Conservation (phyloP, 2,329 filamentous ascomycete species). For the Aspergillus hortae region DNA sequence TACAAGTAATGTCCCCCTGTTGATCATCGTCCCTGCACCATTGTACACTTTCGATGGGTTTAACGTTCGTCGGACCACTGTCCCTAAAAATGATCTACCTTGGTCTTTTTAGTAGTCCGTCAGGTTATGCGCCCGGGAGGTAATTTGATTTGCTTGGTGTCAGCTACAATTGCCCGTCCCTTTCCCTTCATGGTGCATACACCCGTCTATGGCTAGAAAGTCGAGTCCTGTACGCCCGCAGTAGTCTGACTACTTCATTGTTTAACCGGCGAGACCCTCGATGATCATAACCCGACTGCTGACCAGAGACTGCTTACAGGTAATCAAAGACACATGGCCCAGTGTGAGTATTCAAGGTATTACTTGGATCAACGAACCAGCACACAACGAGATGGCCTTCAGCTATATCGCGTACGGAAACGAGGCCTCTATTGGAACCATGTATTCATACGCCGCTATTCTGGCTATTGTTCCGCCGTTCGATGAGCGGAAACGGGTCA, state of each 20-base stretch:
- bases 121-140: too few relatives aligned
- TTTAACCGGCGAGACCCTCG: neutral
- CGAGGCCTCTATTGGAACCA: conserved; percentile 7
- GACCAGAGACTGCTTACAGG: conserved; percentile 1
- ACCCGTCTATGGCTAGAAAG: too few relatives aligned
- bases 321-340: conserved; percentile 8
- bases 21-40: neutral
- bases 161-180: too few relatives aligned
- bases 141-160: neutral
- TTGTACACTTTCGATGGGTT: neutral
- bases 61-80: too few relatives aligned
- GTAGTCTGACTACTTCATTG: neutral
- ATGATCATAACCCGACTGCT: neutral
- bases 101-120: too few relatives aligned
- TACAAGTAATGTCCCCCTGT: neutral
- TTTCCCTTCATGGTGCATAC: too few relatives aligned
- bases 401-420: conserved; percentile 21
- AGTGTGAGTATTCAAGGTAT: conserved; percentile 9
- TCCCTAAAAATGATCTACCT: too few relatives aligned
- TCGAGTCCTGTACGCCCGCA: too few relatives aligned
- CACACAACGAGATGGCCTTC: conserved; percentile 18
- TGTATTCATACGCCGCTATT: conserved; percentile 22
- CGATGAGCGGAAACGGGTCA: neutral
- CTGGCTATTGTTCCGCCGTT: conserved; percentile 20
- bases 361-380: conserved; percentile 20